A percentile compares a stretch with the other conserved stretches of the same genome.
phyloP scores from a whole-genome alignment of 208 protist species.

The Crithidia sp. region DNA sequence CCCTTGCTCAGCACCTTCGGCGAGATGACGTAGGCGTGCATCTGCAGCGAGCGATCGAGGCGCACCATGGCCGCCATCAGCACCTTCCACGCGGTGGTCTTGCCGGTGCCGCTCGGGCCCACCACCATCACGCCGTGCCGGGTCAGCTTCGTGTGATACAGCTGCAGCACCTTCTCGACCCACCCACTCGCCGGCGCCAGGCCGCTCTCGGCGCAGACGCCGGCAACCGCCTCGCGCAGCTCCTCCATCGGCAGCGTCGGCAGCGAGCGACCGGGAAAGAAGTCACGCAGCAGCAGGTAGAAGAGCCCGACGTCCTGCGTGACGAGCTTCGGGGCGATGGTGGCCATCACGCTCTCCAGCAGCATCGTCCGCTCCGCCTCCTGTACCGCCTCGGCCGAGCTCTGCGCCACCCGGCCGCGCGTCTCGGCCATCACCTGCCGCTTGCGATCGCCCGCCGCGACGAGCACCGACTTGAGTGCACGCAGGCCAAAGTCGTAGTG shows the following conservation, averaged over 20 bases:
- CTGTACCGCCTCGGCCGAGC: slow-evolving; percentile 5
- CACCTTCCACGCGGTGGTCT: slow-evolving; percentile 96
- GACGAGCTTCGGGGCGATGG: slow-evolving; percentile 98
- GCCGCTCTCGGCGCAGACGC: slow-evolving; percentile 81
- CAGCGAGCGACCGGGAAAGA: slow-evolving; percentile 94
- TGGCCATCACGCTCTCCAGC: slow-evolving; percentile 94
- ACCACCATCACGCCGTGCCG: slow-evolving; percentile 99
- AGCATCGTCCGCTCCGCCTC: slow-evolving; percentile 91
- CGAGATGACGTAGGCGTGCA: slow-evolving; percentile 96
- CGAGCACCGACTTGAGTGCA: slow-evolving; percentile 99
- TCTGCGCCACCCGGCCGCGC: neutral
- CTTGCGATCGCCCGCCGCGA: slow-evolving; percentile 97
- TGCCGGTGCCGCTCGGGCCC: slow-evolving; percentile 98
- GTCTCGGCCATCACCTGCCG: slow-evolving; percentile 42
- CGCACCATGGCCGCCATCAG: slow-evolving; percentile 95
- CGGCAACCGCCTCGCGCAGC: slow-evolving; percentile 76
- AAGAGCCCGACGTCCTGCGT: slow-evolving; percentile 96
- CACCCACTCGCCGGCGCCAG: slow-evolving; percentile 79
- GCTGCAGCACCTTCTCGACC: slow-evolving; percentile 98
- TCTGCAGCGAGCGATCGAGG: slow-evolving; percentile 68
- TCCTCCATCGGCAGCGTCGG: slow-evolving; percentile 44
- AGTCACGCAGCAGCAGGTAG: slow-evolving; percentile 94
- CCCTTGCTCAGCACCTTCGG: slow-evolving; percentile 99
- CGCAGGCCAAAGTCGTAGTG: slow-evolving; percentile 99
- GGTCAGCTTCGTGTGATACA: slow-evolving; percentile 97